Evolutionary conservation across 192 early-diverging fungal species (phyloP).

Genomic region (Allomyces javanicus): DNA sequence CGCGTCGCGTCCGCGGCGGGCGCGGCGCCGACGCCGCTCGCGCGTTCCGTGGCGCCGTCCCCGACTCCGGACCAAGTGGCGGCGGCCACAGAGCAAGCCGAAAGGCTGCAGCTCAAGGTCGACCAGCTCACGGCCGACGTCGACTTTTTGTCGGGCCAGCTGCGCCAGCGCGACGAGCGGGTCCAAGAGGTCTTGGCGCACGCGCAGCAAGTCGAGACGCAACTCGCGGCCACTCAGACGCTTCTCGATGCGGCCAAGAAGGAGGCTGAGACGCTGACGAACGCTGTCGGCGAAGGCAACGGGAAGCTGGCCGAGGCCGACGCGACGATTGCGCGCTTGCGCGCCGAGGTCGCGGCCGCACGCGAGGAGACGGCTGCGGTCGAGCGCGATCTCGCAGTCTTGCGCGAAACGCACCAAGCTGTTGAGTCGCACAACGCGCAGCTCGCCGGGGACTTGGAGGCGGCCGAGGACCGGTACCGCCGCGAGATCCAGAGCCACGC

Average conservation of each 20-base stretch:
- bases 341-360: background rate
- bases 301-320: too few species aligned
- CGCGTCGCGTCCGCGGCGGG: background rate
- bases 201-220: background rate
- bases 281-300: too few species aligned
- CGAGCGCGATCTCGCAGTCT: background rate
- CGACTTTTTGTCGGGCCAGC: background rate
- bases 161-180: background rate
- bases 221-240: background rate
- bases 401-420: background rate
- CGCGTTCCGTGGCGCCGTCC: too few species aligned
- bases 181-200: background rate
- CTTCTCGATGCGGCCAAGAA: background rate
- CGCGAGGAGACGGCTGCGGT: background rate
- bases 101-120: background rate
- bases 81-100: too few species aligned
- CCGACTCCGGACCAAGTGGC: too few species aligned
- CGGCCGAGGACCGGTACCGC: background rate
- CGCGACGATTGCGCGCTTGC: background rate
- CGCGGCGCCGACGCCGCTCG: background rate
- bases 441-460: background rate
- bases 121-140: background rate
- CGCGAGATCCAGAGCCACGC: background rate
- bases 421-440: background rate
- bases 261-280: background rate